Percentiles rank a stretch among this genome's conserved stretches.
phyloP scores from a whole-genome alignment of 192 early-diverging fungal species.

The Powellomyces hirtus region DNA sequence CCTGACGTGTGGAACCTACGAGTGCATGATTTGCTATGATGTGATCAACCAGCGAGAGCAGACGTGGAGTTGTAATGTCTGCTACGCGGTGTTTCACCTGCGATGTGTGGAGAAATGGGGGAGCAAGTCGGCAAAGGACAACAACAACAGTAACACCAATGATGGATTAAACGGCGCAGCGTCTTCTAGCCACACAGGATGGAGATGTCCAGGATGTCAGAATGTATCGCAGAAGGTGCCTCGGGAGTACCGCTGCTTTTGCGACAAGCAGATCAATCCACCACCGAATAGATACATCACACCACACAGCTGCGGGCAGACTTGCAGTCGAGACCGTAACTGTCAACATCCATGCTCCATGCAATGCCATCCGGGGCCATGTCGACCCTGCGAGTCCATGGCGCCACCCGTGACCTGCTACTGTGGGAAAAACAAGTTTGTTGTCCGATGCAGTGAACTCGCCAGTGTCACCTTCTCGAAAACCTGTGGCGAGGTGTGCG shows the following conservation, averaged over 20 bases:
- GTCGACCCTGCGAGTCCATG: conserved; percentile 82
- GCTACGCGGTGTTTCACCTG: conserved; percentile 90
- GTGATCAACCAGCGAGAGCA: conserved; percentile 63
- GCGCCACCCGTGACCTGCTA: conserved; percentile 75
- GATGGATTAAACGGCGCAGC: too few relatives aligned
- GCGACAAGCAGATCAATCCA: conserved; percentile 76
- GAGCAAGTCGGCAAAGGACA: conserved; percentile 12
- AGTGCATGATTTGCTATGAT: conserved; percentile 98
- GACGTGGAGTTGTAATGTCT: conserved; percentile 83
- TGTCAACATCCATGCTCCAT: conserved; percentile 78
- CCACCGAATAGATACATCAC: conserved; percentile 57
- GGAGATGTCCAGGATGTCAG: conserved; percentile 95
- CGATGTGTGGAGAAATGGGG: conserved; percentile 55
- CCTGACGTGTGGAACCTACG: conserved; percentile 71
- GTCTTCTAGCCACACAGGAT: conserved; percentile 31
- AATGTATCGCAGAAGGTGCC: conserved; percentile 64
- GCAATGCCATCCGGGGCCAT: conserved; percentile 90
- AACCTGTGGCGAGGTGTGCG: conserved; percentile 74
- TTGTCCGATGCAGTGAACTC: conserved; percentile 72
- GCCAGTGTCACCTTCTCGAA: conserved; percentile 61
- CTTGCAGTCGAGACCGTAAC: conserved; percentile 62
- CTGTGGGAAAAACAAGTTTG: conserved; percentile 72
- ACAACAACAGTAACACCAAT: not conserved
- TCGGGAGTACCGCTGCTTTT: conserved; percentile 81
- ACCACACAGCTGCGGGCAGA: conserved; percentile 84